A percentile compares a stretch with the other conserved stretches of the same genome.
phyloP scores from a whole-genome alignment of 2,329 filamentous ascomycete species.

The Macrophomina tecta region DNA sequence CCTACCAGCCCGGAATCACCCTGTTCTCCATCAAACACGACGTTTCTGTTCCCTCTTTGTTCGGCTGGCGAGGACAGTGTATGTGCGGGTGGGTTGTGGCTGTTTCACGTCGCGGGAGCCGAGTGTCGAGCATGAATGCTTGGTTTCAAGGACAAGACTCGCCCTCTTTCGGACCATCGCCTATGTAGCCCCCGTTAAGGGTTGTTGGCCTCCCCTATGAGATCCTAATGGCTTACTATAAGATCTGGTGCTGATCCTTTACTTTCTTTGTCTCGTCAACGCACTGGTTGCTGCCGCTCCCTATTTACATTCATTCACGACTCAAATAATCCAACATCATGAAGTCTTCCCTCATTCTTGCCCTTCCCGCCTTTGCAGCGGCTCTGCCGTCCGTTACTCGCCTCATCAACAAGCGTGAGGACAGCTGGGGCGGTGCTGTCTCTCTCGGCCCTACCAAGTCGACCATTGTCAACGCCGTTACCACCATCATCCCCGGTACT shows the following conservation, averaged over 20 bases:
- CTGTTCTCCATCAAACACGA: neutral
- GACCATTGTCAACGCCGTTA: constrained; percentile 48
- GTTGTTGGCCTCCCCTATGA: neutral
- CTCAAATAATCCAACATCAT: neutral
- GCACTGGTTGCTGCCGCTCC: constrained; percentile 11
- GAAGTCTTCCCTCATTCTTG: constrained; percentile 9
- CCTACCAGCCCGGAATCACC: neutral
- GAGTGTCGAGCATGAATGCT: constrained; percentile 20
- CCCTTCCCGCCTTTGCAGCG: constrained; percentile 9
- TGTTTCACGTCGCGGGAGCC: constrained; percentile 14
- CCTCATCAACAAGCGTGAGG: constrained; percentile 30
- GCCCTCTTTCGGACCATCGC: neutral
- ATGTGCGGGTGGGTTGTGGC: constrained; percentile 17
- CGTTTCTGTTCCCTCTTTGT: neutral
- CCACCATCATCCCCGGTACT: constrained; percentile 49
- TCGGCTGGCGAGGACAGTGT: neutral
- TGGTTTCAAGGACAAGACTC: constrained; percentile 13
- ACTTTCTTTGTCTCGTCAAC: neutral
- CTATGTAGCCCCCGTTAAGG: neutral
- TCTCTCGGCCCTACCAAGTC: constrained; percentile 47
- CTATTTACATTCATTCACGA: neutral
- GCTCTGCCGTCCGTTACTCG: constrained; percentile 10
- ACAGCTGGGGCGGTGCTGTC: constrained; percentile 48
- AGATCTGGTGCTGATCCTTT: neutral
- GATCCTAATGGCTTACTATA: neutral